These are phyloP conservation scores for Canavalia gladiata DNA, from an alignment of 306 rosid species.

Conservation along the genomic window DNA sequence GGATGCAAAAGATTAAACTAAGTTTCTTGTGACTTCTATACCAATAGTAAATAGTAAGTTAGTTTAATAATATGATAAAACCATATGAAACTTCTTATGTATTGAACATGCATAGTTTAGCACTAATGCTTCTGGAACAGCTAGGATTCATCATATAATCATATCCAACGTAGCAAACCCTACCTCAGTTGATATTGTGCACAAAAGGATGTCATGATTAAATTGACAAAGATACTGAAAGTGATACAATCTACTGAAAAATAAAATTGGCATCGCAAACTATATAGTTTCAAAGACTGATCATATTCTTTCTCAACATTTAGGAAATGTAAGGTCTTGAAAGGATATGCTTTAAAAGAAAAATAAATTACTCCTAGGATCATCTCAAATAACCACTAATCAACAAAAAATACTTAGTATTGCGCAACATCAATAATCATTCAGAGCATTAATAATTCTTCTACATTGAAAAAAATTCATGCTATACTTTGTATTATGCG, in stretches of 20 bases:
- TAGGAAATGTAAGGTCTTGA: conserved; percentile 30
- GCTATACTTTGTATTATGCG: conserved; percentile 11
- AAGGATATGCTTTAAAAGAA: conserved; percentile 1
- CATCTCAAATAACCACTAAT: conserved; percentile 24
- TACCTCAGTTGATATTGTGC: conserved; percentile 38
- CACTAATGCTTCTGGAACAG: conserved; percentile 32
- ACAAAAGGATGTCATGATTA: conserved; percentile 33
- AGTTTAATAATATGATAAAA: conserved; percentile 43
- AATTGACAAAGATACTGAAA: conserved; percentile 34
- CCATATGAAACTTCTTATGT: conserved; percentile 9
- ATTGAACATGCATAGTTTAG: conserved; percentile 39
- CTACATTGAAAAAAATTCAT: conserved; percentile 29
- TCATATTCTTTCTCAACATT: conserved; percentile 22
- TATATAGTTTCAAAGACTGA: conserved; percentile 16
- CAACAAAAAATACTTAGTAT: conserved; percentile 31
- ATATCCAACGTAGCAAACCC: conserved; percentile 35
- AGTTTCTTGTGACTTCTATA: conserved; percentile 87
- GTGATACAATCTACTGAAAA: conserved; percentile 24
- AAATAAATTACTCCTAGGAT: conserved; percentile 16
- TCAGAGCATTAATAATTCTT: conserved; percentile 35
- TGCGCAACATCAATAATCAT: conserved; percentile 25
- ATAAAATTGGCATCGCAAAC: conserved; percentile 21
- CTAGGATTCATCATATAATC: conserved; percentile 33
- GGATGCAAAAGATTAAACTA: conserved; percentile 73
- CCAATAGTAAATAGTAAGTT: conserved; percentile 41